Evolutionary conservation across 1,284 basidiomycete species (phyloP), one percentile per base, ranked within the genome.

Genomic region (Pseudozyma pruni): DNA sequence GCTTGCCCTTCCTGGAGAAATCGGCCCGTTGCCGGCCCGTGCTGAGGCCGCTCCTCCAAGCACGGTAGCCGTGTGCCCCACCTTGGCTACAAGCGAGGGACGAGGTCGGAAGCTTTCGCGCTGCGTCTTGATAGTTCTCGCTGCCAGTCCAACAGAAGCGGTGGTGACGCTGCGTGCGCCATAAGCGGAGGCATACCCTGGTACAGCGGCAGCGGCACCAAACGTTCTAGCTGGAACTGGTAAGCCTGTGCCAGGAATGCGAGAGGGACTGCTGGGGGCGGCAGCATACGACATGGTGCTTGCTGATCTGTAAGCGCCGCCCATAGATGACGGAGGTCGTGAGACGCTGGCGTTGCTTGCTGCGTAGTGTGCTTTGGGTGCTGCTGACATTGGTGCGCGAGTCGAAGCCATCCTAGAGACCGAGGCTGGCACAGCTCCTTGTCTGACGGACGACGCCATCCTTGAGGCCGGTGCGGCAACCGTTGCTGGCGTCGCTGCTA

Each of bases 91-190:
- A 6, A 70, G 51, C 25, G 68, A 71, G 1, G 68, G 68, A 8
- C 68, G 56, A 10, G 68, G 68, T 38, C 68, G 61, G 29, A 71
- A 71, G 42, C 68, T 66, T 32, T 71, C 68, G 4, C 68, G 51
- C 27, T 58, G 68, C 17, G 57, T 35, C 39, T 66, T 61, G 41
- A 61, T 48, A 29, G 57, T 56, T 20, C 45, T 29, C n/a, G 55
- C 45, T 6, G 52, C 48, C 8, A 53, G 16, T 8, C 45, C 41
- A 17, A 60, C 49, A 0, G 67, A 63, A 5, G 61, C 44, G 19
- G 52, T 48, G 7, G 61, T 70, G 14, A 44, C 50, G 40, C 53
- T 55, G 17, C 57, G 67, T 0, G 55, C 42, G 16, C 67, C 60
- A 25, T 63, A 50, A 4, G 40, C 44, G 9, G 54, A 50, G 13